A percentile compares a stretch with the other conserved stretches of the same genome.
Conservation (phyloP, 2,329 filamentous ascomycete species). For the Aureobasidium sp. region DNA sequence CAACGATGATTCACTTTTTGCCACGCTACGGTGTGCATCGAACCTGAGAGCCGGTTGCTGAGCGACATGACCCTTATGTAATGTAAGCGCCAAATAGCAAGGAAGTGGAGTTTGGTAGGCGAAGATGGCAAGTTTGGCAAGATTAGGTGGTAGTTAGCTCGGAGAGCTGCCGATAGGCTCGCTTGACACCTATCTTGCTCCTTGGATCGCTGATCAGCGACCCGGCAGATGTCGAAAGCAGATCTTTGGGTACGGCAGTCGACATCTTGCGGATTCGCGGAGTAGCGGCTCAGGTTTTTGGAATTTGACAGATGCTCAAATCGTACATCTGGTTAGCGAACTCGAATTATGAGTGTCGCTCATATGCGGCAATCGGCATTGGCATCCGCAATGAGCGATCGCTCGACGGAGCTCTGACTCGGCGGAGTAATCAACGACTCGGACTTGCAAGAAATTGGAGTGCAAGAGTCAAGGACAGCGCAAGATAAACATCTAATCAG, state of each 20-base stretch:
- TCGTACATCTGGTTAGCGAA: not conserved
- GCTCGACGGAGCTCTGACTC: not conserved
- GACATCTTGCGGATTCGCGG: not conserved
- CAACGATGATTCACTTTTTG: not conserved
- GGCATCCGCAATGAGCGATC: not conserved
- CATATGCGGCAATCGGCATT: not conserved
- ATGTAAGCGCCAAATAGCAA: not conserved
- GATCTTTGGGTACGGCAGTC: conserved; percentile 1
- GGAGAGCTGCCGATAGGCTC: not conserved
- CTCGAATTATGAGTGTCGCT: not conserved
- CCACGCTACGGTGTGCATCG: not conserved
- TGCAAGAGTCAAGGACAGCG: not conserved
- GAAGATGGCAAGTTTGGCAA: not conserved
- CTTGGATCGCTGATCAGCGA: not conserved
- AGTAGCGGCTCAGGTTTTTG: not conserved
- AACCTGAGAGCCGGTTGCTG: too few relatives aligned
- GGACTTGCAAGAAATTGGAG: not conserved
- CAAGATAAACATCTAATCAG: not conserved
- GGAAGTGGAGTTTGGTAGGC: not conserved
- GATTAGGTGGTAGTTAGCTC: not conserved
- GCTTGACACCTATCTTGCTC: not conserved
- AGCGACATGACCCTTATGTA: not conserved
- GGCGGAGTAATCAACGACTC: not conserved
- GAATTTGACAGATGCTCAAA: not conserved
- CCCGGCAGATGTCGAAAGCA: not conserved